Evolutionary conservation across 1,284 basidiomycete species (phyloP).

Genomic region (Cronartium quercuum): DNA sequence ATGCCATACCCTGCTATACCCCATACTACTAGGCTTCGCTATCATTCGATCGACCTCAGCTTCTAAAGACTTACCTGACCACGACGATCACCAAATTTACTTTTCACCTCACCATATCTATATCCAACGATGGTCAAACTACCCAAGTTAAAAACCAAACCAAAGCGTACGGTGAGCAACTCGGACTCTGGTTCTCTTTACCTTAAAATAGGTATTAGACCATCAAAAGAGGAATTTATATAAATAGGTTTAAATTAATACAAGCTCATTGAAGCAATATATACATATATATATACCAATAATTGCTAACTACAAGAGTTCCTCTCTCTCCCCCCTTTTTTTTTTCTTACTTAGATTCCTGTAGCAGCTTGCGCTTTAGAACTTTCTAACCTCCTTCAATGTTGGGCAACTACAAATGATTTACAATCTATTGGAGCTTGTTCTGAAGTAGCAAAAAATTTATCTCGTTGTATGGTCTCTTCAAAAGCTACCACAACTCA

Average conservation of each 20-base stretch:
- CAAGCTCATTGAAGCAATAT: no score
- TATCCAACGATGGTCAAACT: slow-evolving; percentile 33
- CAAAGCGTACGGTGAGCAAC: slow-evolving; percentile 14
- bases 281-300: no score
- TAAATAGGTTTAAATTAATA: no score
- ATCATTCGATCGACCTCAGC: no score
- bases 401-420: slow-evolving; percentile 32
- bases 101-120: no score
- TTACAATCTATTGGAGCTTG: slow-evolving; percentile 25
- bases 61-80: no score
- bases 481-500: slow-evolving; percentile 1
- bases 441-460: slow-evolving; percentile 10
- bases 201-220: no score
- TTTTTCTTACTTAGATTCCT: neutral
- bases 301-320: neutral
- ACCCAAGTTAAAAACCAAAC: slow-evolving; percentile 30
- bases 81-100: no score
- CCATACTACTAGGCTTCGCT: no score
- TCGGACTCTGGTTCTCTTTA: neutral
- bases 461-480: slow-evolving; percentile 26
- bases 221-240: no score
- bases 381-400: slow-evolving; percentile 12
- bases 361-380: slow-evolving; percentile 25
- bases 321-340: neutral
- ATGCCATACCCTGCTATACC: no score